Evolutionary conservation across 2,329 filamentous ascomycete species (phyloP).

Genomic region (Tolypocladium sp.): DNA sequence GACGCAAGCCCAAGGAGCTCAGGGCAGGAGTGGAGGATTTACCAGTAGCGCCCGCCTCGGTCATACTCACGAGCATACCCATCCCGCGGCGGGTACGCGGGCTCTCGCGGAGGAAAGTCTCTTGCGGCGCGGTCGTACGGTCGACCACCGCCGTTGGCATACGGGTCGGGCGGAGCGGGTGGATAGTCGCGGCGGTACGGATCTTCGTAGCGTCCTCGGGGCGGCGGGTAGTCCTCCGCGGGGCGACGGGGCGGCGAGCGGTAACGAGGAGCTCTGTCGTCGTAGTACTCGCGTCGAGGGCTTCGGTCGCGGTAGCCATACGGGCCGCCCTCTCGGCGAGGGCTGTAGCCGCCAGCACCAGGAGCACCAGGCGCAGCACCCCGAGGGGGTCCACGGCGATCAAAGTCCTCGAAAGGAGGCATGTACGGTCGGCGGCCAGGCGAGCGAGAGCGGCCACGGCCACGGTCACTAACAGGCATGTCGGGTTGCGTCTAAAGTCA

Average conservation of each 20-base stretch:
- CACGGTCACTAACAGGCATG: constrained; percentile 56
- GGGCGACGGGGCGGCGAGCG: constrained; percentile 72
- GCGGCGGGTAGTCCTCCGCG: constrained; percentile 67
- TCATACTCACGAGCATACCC: constrained; percentile 40
- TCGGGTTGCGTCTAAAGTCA: constrained; percentile 66
- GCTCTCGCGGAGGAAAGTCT: constrained; percentile 37
- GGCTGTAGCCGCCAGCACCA: constrained; percentile 65
- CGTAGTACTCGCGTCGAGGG: constrained; percentile 80
- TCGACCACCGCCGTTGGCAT: constrained; percentile 40
- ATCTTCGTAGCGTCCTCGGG: constrained; percentile 64
- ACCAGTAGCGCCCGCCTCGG: constrained; percentile 41
- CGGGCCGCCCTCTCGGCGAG: constrained; percentile 55
- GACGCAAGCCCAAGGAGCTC: constrained; percentile 9
- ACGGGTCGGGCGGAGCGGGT: constrained; percentile 54
- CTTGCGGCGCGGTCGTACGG: constrained; percentile 48
- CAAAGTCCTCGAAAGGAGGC: constrained; percentile 68
- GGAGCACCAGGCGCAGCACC: constrained; percentile 36
- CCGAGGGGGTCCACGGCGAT: constrained; percentile 66
- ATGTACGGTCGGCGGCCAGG: constrained; percentile 56
- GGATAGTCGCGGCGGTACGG: constrained; percentile 65
- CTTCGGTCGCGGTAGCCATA: constrained; percentile 84
- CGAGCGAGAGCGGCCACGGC: constrained; percentile 75
- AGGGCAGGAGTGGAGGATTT: constrained; percentile 16
- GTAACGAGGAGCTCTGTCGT: constrained; percentile 66
- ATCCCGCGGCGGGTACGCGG: constrained; percentile 26